These are phyloP conservation scores for Ulvella scutata DNA, from an alignment of 139 green algal species.

Conservation along the genomic window DNA sequence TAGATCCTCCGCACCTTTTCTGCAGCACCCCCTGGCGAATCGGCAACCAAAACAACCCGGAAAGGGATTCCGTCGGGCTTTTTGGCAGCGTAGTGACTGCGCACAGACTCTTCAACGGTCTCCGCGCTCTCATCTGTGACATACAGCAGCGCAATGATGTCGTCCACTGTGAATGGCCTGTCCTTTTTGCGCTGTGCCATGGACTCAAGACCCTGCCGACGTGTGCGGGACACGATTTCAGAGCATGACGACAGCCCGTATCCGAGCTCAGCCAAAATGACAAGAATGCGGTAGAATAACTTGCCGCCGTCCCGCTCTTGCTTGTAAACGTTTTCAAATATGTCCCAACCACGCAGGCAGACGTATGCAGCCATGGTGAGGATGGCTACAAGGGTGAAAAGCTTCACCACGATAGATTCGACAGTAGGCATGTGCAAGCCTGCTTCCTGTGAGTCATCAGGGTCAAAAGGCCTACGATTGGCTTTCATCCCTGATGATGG, in stretches of 20 bases:
- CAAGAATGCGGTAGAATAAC: background rate
- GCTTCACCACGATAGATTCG: background rate
- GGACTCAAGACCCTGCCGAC: background rate
- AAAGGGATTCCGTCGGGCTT: background rate
- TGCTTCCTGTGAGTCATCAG: background rate
- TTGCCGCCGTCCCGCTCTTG: background rate
- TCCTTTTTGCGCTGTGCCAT: background rate
- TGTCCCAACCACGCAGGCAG: background rate
- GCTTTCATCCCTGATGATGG: background rate
- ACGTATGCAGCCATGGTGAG: background rate
- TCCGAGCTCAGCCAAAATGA: background rate
- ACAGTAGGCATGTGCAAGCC: background rate
- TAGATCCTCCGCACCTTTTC: background rate
- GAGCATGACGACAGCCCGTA: background rate
- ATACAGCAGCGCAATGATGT: background rate
- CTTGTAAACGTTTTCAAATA: background rate
- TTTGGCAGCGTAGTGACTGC: background rate
- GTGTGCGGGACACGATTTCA: background rate
- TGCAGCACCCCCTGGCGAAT: background rate
- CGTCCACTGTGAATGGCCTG: background rate
- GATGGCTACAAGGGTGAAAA: background rate
- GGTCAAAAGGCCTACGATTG: background rate
- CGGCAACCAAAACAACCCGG: background rate
- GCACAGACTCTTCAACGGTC: background rate
- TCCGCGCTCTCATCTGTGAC: background rate